Conservation (phyloP, 116 monocot species). For the Cymodocea nodosa region DNA sequence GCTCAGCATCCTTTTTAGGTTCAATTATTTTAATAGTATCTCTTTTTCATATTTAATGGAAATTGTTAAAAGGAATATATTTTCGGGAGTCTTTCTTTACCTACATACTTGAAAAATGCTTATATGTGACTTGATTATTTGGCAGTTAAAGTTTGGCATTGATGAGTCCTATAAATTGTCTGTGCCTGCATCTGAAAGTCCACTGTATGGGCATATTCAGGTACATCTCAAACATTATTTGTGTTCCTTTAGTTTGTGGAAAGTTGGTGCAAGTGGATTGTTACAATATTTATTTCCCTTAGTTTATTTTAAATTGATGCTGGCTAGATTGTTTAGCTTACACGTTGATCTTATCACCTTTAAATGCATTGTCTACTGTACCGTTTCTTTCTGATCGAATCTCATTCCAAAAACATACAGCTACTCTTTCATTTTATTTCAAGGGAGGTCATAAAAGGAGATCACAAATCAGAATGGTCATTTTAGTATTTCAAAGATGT, state of each 20-base stretch:
- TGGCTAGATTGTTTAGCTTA: not conserved
- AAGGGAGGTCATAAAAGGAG: not conserved
- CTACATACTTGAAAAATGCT: too few relatives aligned
- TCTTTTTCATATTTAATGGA: too few relatives aligned
- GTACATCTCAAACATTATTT: slow-evolving; percentile 11
- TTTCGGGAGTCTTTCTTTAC: too few relatives aligned
- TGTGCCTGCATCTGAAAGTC: slow-evolving; percentile 36
- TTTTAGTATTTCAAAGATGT: too few relatives aligned
- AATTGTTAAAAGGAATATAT: too few relatives aligned
- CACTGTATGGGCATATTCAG: slow-evolving; percentile 41
- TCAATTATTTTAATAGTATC: too few relatives aligned
- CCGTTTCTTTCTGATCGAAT: not conserved
- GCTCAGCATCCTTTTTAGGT: too few relatives aligned
- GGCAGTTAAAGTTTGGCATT: slow-evolving; percentile 67
- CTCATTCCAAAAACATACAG: too few relatives aligned
- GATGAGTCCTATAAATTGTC: slow-evolving; percentile 68
- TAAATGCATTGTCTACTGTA: not conserved
- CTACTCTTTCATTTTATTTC: too few relatives aligned
- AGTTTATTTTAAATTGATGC: not conserved
- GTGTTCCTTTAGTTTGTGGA: not conserved
- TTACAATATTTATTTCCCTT: not conserved
- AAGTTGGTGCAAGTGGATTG: not conserved
- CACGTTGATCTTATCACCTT: not conserved
- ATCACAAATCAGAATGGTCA: not conserved
- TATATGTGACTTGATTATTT: not conserved